These are phyloP conservation scores for Akanthomyces lecanii DNA, from an alignment of 2,329 filamentous ascomycete genomes.

Conservation along the genomic window DNA sequence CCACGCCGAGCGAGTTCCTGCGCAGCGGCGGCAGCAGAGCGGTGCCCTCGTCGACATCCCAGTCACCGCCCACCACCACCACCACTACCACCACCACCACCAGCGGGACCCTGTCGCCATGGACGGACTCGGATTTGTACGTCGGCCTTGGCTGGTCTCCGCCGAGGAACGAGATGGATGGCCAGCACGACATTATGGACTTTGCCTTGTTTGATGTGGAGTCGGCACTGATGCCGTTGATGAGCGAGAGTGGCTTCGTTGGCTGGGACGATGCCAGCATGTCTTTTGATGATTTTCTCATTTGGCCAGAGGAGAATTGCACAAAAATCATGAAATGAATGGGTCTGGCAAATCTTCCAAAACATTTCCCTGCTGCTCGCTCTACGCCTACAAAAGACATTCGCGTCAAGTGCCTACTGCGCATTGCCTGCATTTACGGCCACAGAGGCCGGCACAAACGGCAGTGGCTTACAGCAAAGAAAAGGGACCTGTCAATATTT, in stretches of 20 bases:
- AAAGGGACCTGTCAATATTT: not conserved
- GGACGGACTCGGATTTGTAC: conserved; percentile 6
- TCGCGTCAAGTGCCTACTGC: too few relatives aligned
- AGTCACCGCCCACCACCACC: conserved; percentile 10
- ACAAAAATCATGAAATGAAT: not conserved
- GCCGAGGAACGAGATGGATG: not conserved
- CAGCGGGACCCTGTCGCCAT: conserved; percentile 11
- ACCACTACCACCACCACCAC: conserved; percentile 13
- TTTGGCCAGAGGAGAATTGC: conserved; percentile 17
- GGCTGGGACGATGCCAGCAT: conserved; percentile 11
- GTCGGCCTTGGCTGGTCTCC: not conserved
- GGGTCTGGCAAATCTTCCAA: not conserved
- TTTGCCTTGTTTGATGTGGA: conserved; percentile 8
- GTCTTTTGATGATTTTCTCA: conserved; percentile 21
- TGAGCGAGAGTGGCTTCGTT: not conserved
- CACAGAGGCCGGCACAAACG: not conserved
- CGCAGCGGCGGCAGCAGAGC: conserved; percentile 9
- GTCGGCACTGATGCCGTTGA: not conserved
- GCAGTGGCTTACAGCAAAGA: conserved; percentile 2
- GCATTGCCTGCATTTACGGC: not conserved
- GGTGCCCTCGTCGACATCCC: not conserved
- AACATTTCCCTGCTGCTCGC: too few relatives aligned
- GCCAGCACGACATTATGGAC: not conserved
- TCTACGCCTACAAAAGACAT: not conserved
- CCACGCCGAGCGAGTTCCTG: conserved; percentile 40